These are phyloP conservation scores for Apiotrichum siamense DNA, from an alignment of 1,284 basidiomycete species.

Conservation along the genomic window DNA sequence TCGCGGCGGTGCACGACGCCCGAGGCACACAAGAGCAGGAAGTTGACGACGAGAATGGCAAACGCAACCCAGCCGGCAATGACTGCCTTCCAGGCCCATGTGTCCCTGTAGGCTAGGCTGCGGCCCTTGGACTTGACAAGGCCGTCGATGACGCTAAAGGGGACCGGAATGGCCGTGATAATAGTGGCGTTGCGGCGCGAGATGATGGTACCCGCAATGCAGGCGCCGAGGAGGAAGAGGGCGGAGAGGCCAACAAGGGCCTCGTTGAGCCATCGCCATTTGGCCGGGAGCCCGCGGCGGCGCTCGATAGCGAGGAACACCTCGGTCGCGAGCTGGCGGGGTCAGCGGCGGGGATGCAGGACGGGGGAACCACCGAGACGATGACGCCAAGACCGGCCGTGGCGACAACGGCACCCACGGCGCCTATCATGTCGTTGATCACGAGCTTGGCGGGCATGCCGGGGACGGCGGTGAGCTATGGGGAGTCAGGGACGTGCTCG, in stretches of 20 bases:
- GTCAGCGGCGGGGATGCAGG: background rate
- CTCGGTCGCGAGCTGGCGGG: constrained; percentile 10
- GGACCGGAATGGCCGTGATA: background rate
- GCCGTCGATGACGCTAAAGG: background rate
- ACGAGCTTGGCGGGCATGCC: background rate
- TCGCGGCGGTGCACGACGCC: constrained; percentile 12
- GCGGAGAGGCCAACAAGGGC: constrained; percentile 8
- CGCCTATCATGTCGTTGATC: constrained; percentile 8
- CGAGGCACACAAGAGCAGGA: constrained; percentile 6
- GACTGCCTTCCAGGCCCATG: constrained; percentile 5
- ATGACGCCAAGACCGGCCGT: constrained; percentile 12
- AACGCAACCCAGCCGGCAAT: constrained; percentile 11
- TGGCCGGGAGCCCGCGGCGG: background rate
- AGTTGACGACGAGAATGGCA: constrained; percentile 7
- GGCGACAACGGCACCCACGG: constrained; percentile 1
- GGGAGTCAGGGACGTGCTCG: too few species aligned
- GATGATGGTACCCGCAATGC: constrained; percentile 2
- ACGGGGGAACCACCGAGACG: constrained; percentile 2
- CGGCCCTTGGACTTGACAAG: constrained; percentile 4
- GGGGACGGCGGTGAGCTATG: background rate
- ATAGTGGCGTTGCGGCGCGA: background rate
- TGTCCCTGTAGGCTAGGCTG: constrained; percentile 6
- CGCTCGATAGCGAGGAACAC: constrained; percentile 5
- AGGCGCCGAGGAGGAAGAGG: constrained; percentile 7
- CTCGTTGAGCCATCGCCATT: constrained; percentile 10